Base-by-base conservation (phyloP, 164 flowering plant genomes). In the Malania oleifera region DNA sequence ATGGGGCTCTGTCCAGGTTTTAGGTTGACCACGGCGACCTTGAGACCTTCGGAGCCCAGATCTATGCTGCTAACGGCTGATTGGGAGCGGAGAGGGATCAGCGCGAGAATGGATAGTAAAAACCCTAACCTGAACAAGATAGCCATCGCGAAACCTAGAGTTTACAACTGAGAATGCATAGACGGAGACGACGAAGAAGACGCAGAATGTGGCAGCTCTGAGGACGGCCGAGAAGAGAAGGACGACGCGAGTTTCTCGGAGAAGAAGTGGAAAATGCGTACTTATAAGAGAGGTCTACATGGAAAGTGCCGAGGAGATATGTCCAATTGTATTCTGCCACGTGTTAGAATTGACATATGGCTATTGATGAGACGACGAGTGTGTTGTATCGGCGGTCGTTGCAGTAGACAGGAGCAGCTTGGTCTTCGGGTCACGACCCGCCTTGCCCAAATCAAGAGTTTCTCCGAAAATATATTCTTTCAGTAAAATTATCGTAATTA, bases 11-110 rank as follows among this genome's bases (percentile, higher is more conserved):
- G 97, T 0, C 96, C 96, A 0, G 93, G 88, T 64, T 89, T 95
- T 4, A 89, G 80, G 70, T 91, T 91, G 38, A 95, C 99, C 5
- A 95, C 96, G 0, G 99, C 91, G 7, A 91, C 95, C 67, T 95
- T 91, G 57, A 91, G 59, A 89, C 82, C 91, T 75, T 88, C 99
- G 2, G 96, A 83, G 23, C 99, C 99, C 3, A 91, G 88, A 91
- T 93, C 99, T 75, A 93, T 60, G 72, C 97, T 91, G 8, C 77
- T 72, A 7, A 93, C 99, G 1, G 99, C 99, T 0, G 95, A 75
- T 56, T 78, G 69, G 1, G 88, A 69, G 19, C 57, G 73, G 44
- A 68, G 19, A 0, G 62, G 25, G 19, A 51, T 9, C 7, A 75
- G 56, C 2, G 62, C 65, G 4, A 76, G 38, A 8, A 74, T n/a